Evolutionary conservation across 352 stramenopile genomes (phyloP).

Genomic region (Chrysophaeum taylorii): DNA sequence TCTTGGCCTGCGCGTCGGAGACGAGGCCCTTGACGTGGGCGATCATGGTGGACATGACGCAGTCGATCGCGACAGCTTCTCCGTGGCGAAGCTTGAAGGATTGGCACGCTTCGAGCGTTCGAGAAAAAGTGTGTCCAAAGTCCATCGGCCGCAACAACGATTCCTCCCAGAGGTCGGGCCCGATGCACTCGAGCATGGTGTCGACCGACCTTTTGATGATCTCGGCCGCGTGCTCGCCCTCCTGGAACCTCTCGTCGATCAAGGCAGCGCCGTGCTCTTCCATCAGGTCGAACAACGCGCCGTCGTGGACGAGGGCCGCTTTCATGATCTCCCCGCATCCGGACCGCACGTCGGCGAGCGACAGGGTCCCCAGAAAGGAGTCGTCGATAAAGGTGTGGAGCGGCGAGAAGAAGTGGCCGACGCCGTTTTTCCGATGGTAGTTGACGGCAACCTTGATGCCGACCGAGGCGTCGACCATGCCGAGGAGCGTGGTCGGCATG

Average conservation of each 20-base stretch:
- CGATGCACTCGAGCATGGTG: constrained; percentile 12
- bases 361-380: constrained; percentile 80
- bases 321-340: constrained; percentile 96
- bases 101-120: neutral
- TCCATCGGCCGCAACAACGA: neutral
- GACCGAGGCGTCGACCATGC: constrained; percentile 94
- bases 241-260: neutral
- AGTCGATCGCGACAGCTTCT: constrained; percentile 6
- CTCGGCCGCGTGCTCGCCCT: neutral
- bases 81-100: constrained; percentile 7
- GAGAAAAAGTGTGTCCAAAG: constrained; percentile 7
- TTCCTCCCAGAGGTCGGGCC: constrained; percentile 4
- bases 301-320: constrained; percentile 79
- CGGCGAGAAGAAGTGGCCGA: constrained; percentile 93
- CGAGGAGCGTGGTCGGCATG: constrained; percentile 87
- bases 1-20: neutral
- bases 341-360: constrained; percentile 80
- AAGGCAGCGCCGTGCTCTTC: constrained; percentile 47
- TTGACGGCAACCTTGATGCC: constrained; percentile 96
- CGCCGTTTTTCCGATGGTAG: constrained; percentile 89
- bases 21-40: neutral
- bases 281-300: constrained; percentile 75
- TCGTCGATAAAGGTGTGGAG: constrained; percentile 85
- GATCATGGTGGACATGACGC: constrained; percentile 6
- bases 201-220: constrained; percentile 1